These are phyloP conservation scores for Schizopora paradoxa DNA, from an alignment of 1,284 basidiomycete species.

Conservation along the genomic window DNA sequence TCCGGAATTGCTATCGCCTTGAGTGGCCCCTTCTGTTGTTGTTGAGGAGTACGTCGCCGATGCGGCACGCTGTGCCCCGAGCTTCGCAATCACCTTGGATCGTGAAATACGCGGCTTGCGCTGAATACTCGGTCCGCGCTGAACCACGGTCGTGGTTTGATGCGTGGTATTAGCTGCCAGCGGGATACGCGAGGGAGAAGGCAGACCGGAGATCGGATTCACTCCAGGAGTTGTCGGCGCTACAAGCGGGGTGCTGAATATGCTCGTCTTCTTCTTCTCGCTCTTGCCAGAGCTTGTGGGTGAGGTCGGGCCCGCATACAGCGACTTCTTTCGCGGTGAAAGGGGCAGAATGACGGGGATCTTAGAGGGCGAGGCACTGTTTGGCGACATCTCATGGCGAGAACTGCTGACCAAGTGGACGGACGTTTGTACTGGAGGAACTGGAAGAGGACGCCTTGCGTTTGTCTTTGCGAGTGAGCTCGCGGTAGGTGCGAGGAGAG, in stretches of 20 bases:
- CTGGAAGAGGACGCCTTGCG: slow-evolving; percentile 16
- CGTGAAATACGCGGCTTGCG: slow-evolving; percentile 72
- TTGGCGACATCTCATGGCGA: slow-evolving; percentile 24
- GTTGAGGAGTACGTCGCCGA: slow-evolving; percentile 19
- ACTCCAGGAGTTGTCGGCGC: no score
- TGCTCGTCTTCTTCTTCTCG: slow-evolving; percentile 1
- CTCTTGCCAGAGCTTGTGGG: not conserved
- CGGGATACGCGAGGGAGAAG: slow-evolving; percentile 18
- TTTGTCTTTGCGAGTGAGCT: slow-evolving; percentile 65
- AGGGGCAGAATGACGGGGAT: slow-evolving; percentile 13
- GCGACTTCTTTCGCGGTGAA: slow-evolving; percentile 1
- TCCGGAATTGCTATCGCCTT: no score
- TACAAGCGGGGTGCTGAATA: slow-evolving; percentile 15
- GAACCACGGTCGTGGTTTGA: slow-evolving; percentile 22
- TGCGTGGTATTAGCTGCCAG: slow-evolving; percentile 18
- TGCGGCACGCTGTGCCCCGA: slow-evolving; percentile 56
- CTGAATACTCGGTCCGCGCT: slow-evolving; percentile 30
- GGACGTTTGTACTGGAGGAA: slow-evolving; percentile 6
- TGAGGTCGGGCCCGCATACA: not conserved
- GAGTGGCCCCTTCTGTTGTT: slow-evolving; percentile 1
- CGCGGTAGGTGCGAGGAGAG: slow-evolving; percentile 66
- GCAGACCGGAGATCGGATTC: slow-evolving; percentile 13
- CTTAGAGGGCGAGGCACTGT: slow-evolving; percentile 13
- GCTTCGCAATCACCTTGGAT: slow-evolving; percentile 67
- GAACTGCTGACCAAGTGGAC: slow-evolving; percentile 22